phyloP scores from a whole-genome alignment of 495 filamentous ascomycete genomes.

The Glonium stellatum region DNA sequence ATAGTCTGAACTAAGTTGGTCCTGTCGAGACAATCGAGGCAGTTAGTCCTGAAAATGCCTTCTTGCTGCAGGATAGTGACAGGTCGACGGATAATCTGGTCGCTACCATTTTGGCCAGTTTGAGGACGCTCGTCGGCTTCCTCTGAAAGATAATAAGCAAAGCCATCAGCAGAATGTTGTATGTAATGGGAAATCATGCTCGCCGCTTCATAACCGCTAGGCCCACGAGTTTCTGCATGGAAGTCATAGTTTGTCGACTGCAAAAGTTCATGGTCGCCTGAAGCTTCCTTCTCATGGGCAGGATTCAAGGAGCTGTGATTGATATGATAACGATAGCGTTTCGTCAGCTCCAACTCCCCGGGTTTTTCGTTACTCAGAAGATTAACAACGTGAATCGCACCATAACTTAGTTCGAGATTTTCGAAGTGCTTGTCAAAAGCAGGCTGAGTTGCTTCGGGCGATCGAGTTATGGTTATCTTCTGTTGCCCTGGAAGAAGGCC shows the following conservation, averaged over 20 bases:
- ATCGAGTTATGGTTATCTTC: slow-evolving; percentile 86
- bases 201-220: slow-evolving; percentile 81
- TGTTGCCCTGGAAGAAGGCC: slow-evolving; percentile 88
- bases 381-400: slow-evolving; percentile 84
- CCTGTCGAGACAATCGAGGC: slow-evolving; percentile 89
- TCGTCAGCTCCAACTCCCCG: slow-evolving; percentile 73
- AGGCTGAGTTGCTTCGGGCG: slow-evolving; percentile 82
- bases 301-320: slow-evolving; percentile 58
- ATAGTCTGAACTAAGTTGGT: slow-evolving; percentile 96
- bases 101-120: slow-evolving; percentile 27
- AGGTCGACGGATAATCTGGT: slow-evolving; percentile 42
- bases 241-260: slow-evolving; percentile 86
- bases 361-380: slow-evolving; percentile 80
- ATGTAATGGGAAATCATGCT: slow-evolving; percentile 68
- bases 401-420: slow-evolving; percentile 72
- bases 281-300: slow-evolving; percentile 34
- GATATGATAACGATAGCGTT: slow-evolving; percentile 70
- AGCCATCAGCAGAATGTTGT: slow-evolving; percentile 67
- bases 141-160: slow-evolving; percentile 85
- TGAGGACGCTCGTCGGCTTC: slow-evolving; percentile 46
- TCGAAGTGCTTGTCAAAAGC: slow-evolving; percentile 95
- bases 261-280: slow-evolving; percentile 62
- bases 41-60: slow-evolving; percentile 92
- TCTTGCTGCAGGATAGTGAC: slow-evolving; percentile 80
- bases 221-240: slow-evolving; percentile 84